Base-by-base conservation (phyloP, 441 rosid genomes). In the Capsella rubella region DNA sequence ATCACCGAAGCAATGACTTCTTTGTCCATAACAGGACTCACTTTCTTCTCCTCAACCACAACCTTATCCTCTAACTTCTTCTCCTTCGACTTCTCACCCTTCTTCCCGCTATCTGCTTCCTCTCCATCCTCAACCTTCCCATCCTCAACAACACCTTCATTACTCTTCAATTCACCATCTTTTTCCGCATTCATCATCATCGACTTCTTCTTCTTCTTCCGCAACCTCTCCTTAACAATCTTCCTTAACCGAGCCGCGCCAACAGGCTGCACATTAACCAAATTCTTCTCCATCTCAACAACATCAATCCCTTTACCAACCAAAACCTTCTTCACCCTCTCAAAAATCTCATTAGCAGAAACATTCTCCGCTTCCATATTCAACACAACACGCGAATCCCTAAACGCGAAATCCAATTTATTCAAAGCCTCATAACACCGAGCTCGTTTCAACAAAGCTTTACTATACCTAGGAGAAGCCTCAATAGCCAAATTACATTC, bases 401-500 rank as follows among this genome's bases (percentile, higher is more conserved):
- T 90, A 75, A 85, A 82, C 35, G 97, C 99, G 62, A 86, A 89
- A 85, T 94, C 97, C 74, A 92, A 54, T 72, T 89, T 83, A 69
- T 90, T 92, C 92, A 94, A 82, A 42, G 88, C 86, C 73, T 92
- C 90, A 39, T 87, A 94, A 78, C 99, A 94, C 57, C 79, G 82
- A 12, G 97, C 92, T n/a, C 99, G 86, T 80, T 79, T 92, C 84
- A 92, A 69, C 70, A 94, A 64, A 53, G 99, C 99, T 63, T 85
- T 94, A 67, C 92, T 90, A 75, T 87, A 89, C 64, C 87, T 92
- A 4, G 97, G 97, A 21, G 91, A 85, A 71, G 89, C 89, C 69
- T 94, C 89, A 5, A 94, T 72, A 40, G 99, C 95, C 64, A 84
- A 75, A 80, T 89, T 90, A 69, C 97, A 90, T 81, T 94, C 92